Evolutionary conservation across 306 rosid species (phyloP), one percentile per base, ranked within the genome.

Genomic region (Lupinus albus): DNA sequence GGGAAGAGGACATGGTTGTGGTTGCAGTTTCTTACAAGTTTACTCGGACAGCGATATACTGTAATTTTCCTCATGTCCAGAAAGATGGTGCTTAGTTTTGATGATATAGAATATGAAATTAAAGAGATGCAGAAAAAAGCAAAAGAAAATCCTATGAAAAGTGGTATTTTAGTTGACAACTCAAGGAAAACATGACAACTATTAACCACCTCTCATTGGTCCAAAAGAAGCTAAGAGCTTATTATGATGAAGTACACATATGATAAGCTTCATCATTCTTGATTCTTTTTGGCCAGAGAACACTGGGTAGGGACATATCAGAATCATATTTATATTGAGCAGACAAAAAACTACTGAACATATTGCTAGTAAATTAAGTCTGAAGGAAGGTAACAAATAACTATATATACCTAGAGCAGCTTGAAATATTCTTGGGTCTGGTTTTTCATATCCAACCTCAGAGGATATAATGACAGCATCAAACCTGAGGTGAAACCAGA

Each of bases 401-500:
- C 54, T 60, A 51, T 61, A 68, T 62, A 50, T 80, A 89, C 96
- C 95, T 84, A 93, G 73, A 54, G 97, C 97, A 66, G 97, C 87
- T 82, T 86, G 76, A 79, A 89, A 89, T 84, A 89, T 89, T 75
- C 76, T 78, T 57, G 82, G 83, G 84, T 93, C 94, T 65, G 98
- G 98, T 76, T 93, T 93, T 78, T 93, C 98, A 75, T 83, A 86
- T 51, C 93, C 91, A 67, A 93, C 93, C 81, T 93, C 98, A 2
- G 95, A 86, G 61, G 98, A 88, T 72, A 92, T 83, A 70, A 92
- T 77, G 67, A 88, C 85, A 50, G 96, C 89, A 75, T 92, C 91
- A 81, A 89, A 89, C 83, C 98, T 89, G 80, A 28, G 66, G 62
- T 15, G 6, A 68, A 73, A 65, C 48, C 63, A 64, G 51, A 36